phyloP scores from a whole-genome alignment of 2,329 filamentous ascomycete species.

The Beauveria sp. region DNA sequence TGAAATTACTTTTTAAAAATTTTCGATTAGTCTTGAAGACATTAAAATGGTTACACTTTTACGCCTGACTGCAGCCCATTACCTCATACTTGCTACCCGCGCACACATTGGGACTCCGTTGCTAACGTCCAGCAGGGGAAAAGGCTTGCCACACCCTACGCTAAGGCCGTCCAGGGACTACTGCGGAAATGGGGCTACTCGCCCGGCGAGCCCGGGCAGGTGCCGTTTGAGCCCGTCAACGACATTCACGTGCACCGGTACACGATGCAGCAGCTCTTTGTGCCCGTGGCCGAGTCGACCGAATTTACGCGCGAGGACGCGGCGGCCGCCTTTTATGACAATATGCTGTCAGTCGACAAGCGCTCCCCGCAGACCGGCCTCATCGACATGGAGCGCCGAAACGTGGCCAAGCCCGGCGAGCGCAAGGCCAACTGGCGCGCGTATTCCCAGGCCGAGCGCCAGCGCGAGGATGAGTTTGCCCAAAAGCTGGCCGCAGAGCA shows the following conservation, averaged over 20 bases:
- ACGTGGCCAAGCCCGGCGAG: slow-evolving; percentile 26
- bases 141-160: slow-evolving; percentile 67
- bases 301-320: slow-evolving; percentile 58
- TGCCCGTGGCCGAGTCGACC: slow-evolving; percentile 55
- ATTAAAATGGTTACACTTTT: slow-evolving; percentile 71
- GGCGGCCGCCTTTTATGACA: slow-evolving; percentile 54
- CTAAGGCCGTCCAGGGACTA: slow-evolving; percentile 70
- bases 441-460: slow-evolving; percentile 36
- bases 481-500: slow-evolving; percentile 23
- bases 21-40: slow-evolving; percentile 99
- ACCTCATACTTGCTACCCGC: slow-evolving; percentile 1
- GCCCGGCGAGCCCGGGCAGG: slow-evolving; percentile 35
- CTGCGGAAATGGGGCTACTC: slow-evolving; percentile 60
- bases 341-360: slow-evolving; percentile 51
- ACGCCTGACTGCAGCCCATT: slow-evolving; percentile 17
- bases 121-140: slow-evolving; percentile 55
- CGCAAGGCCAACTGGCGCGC: slow-evolving; percentile 32
- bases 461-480: slow-evolving; percentile 33
- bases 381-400: slow-evolving; percentile 41
- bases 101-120: slow-evolving; percentile 7
- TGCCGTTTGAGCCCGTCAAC: slow-evolving; percentile 53
- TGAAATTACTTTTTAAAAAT: slow-evolving; percentile 57
- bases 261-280: slow-evolving; percentile 58
- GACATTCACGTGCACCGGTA: slow-evolving; percentile 55
- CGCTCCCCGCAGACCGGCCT: slow-evolving; percentile 57